These are phyloP conservation scores for Acidomyces sp. DNA, from an alignment of 495 filamentous ascomycete genomes.

Conservation along the genomic window DNA sequence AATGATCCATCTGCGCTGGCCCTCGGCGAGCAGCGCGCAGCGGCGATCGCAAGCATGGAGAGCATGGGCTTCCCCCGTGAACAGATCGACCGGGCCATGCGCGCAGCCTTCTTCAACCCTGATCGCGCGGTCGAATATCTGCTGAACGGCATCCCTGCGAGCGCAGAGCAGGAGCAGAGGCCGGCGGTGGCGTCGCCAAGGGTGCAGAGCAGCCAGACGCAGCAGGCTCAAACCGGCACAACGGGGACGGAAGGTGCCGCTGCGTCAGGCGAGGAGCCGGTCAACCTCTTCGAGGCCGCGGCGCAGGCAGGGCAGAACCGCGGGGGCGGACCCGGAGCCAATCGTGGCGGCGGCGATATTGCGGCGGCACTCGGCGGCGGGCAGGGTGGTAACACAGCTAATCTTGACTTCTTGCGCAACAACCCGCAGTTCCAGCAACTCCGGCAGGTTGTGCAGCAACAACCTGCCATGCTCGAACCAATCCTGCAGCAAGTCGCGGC, in stretches of 20 bases:
- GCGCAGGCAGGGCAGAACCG: conserved; percentile 53
- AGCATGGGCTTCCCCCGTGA: conserved; percentile 82
- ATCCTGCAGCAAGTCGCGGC: conserved; percentile 93
- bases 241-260: conserved; percentile 8
- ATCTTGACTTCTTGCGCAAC: conserved; percentile 87
- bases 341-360: conserved; percentile 28
- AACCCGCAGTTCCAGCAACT: conserved; percentile 97
- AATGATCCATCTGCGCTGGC: conserved; percentile 68
- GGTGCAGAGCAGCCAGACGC: conserved; percentile 9
- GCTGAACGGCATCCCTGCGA: conserved; percentile 80
- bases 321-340: conserved; percentile 19
- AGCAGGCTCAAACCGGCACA: conserved; percentile 19
- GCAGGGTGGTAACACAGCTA: conserved; percentile 37
- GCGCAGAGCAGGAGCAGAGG: conserved; percentile 55
- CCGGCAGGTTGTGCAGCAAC: conserved; percentile 89
- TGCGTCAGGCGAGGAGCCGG: conserved; percentile 48
- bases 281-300: conserved; percentile 92
- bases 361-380: conserved; percentile 35
- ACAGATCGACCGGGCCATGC: conserved; percentile 85
- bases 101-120: conserved; percentile 90
- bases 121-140: conserved; percentile 96
- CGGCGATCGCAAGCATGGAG: conserved; percentile 90
- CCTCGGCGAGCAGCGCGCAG: conserved; percentile 68
- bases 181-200: conserved; percentile 14
- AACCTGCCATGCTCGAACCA: conserved; percentile 94